Evolutionary conservation across 75 land plant species (phyloP).

Genomic region (Selaginella moellendorffii): DNA sequence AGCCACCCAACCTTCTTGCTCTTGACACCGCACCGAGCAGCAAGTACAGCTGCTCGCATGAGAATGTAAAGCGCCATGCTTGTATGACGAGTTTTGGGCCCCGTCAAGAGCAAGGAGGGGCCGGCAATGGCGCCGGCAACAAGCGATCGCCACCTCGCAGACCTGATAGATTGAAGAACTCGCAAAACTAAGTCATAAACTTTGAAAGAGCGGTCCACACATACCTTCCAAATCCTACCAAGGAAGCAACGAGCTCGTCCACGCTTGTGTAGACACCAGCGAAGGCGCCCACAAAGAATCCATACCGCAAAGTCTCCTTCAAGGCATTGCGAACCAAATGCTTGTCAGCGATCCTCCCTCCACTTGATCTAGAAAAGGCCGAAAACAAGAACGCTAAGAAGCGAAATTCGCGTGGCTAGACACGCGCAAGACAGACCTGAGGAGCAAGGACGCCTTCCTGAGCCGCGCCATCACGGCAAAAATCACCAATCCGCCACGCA

Average conservation of each 20-base stretch:
- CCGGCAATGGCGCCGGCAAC: constrained; percentile 89
- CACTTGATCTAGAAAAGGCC: not conserved
- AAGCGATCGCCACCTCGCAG: constrained; percentile 74
- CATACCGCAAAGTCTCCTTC: constrained; percentile 82
- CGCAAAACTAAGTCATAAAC: not conserved
- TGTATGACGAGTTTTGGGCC: constrained; percentile 56
- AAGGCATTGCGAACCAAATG: constrained; percentile 15
- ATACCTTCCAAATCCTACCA: constrained; percentile 59
- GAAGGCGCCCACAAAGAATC: constrained; percentile 78
- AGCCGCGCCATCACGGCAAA: constrained; percentile 45
- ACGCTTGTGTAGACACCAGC: constrained; percentile 80
- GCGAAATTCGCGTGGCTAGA: too few relatives aligned
- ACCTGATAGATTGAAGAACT: too few relatives aligned
- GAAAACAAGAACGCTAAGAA: too few relatives aligned
- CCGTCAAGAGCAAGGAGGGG: constrained; percentile 82
- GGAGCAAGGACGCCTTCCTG: constrained; percentile 7
- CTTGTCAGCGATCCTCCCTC: not conserved
- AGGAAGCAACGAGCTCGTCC: constrained; percentile 57
- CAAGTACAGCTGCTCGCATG: constrained; percentile 84
- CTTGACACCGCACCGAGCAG: constrained; percentile 90
- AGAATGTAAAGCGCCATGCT: constrained; percentile 88
- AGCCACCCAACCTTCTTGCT: constrained; percentile 57
- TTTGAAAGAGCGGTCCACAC: constrained; percentile 12
- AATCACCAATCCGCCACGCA: constrained; percentile 70
- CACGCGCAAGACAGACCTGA: not conserved